Conservation (phyloP, 1,284 basidiomycete genomes). For the Trichosporon asahii region DNA sequence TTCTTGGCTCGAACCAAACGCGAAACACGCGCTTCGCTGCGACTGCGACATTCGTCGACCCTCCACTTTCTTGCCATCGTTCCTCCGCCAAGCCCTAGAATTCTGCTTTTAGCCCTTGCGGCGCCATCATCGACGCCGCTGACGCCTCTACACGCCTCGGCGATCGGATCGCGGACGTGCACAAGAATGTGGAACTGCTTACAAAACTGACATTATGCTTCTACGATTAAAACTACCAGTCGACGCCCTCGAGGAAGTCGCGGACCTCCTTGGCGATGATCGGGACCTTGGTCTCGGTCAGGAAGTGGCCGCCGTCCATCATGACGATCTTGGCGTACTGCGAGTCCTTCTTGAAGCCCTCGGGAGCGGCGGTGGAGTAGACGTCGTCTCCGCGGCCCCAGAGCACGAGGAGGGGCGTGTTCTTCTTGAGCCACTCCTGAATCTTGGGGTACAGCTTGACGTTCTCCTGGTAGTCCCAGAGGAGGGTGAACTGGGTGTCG, state of each 20-base stretch:
- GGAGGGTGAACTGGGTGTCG: conserved; percentile 54
- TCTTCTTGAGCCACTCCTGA: conserved; percentile 55
- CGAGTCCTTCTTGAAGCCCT: conserved; percentile 54
- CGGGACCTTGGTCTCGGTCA: conserved; percentile 50
- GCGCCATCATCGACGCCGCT: not conserved
- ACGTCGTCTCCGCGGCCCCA: conserved; percentile 57
- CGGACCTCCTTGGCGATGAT: conserved; percentile 31
- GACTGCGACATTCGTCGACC: not conserved
- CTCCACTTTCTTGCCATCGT: not conserved
- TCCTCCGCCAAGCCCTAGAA: not conserved
- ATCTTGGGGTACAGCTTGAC: conserved; percentile 55
- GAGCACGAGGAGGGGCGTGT: conserved; percentile 54
- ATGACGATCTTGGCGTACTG: conserved; percentile 52
- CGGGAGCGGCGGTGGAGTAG: conserved; percentile 55
- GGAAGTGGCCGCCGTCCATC: conserved; percentile 57
- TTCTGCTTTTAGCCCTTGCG: not conserved
- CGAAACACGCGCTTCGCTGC: not conserved
- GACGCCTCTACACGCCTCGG: not conserved
- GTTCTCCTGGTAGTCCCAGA: conserved; percentile 56
- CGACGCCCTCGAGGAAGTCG: conserved; percentile 24
- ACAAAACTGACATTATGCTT: not conserved
- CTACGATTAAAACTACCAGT: not conserved
- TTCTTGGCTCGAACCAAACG: not conserved
- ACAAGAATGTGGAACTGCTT: not conserved
- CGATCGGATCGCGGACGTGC: not conserved